phyloP scores from a whole-genome alignment of 108 stramenopile genomes.

The Cyclotella choctawhatcheeana region DNA sequence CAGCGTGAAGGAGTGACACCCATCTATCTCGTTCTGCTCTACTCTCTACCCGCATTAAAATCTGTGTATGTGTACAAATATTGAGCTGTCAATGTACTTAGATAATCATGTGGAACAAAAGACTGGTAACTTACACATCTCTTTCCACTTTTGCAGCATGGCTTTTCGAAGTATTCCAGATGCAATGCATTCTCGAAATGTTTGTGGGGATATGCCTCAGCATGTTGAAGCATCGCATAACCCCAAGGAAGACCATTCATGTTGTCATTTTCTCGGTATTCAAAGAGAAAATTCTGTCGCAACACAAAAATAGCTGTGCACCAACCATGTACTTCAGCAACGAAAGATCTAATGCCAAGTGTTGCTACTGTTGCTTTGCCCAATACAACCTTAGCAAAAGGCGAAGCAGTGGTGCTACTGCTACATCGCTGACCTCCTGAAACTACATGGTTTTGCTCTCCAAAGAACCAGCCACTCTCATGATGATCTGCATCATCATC shows the following conservation, averaged over 20 bases:
- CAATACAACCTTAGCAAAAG: constrained; percentile 63
- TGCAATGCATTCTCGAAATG: constrained; percentile 72
- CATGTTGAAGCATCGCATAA: constrained; percentile 71
- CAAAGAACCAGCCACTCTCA: constrained; percentile 49
- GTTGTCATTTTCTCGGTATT: constrained; percentile 58
- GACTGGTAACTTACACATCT: constrained; percentile 51
- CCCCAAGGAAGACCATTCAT: constrained; percentile 65
- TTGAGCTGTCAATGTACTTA: background rate
- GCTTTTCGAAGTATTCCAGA: constrained; percentile 77
- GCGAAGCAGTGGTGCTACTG: constrained; percentile 18
- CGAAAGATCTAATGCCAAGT: constrained; percentile 46
- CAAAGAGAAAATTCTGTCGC: constrained; percentile 82
- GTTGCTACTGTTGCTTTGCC: constrained; percentile 70
- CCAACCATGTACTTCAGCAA: constrained; percentile 62
- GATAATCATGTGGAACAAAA: background rate
- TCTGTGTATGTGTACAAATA: constrained; percentile 22
- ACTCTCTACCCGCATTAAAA: constrained; percentile 65
- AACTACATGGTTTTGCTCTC: constrained; percentile 33
- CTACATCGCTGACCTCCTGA: constrained; percentile 8
- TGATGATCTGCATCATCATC: constrained; percentile 22
- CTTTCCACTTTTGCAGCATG: constrained; percentile 72
- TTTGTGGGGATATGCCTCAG: constrained; percentile 51
- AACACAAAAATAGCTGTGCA: constrained; percentile 64
- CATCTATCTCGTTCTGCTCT: constrained; percentile 71
- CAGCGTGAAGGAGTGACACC: constrained; percentile 67